phyloP scores from a whole-genome alignment of 148 eudicot species.

The Rhododendron molle region DNA sequence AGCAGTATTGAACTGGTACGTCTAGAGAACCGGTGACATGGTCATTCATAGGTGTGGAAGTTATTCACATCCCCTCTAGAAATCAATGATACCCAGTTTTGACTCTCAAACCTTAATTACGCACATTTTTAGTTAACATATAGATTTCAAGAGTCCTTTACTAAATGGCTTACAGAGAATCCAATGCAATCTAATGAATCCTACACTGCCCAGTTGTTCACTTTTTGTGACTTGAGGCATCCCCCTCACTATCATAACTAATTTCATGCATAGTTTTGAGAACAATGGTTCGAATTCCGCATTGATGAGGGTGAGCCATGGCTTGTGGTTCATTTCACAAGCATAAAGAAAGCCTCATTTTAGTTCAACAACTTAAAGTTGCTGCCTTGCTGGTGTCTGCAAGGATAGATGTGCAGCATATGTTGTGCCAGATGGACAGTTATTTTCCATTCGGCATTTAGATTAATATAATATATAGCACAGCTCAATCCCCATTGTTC shows the following conservation, averaged over 20 bases:
- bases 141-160: background rate
- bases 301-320: background rate
- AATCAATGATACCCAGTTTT: background rate
- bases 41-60: background rate
- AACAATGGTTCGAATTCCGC: background rate
- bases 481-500: background rate
- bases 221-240: background rate
- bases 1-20: background rate
- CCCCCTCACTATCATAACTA: background rate
- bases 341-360: background rate
- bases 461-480: background rate
- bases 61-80: background rate
- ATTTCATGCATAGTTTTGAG: background rate
- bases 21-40: background rate
- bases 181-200: background rate
- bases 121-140: background rate
- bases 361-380: background rate
- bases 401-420: background rate
- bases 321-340: background rate
- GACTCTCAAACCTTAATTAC: background rate
- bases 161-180: background rate
- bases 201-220: background rate
- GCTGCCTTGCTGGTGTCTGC: background rate
- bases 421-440: background rate
- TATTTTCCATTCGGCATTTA: background rate